Percentiles rank a stretch among this genome's conserved stretches.
These are phyloP conservation scores for Colletotrichum sp. DNA, from an alignment of 2,329 filamentous ascomycete genomes.

Conservation along the genomic window DNA sequence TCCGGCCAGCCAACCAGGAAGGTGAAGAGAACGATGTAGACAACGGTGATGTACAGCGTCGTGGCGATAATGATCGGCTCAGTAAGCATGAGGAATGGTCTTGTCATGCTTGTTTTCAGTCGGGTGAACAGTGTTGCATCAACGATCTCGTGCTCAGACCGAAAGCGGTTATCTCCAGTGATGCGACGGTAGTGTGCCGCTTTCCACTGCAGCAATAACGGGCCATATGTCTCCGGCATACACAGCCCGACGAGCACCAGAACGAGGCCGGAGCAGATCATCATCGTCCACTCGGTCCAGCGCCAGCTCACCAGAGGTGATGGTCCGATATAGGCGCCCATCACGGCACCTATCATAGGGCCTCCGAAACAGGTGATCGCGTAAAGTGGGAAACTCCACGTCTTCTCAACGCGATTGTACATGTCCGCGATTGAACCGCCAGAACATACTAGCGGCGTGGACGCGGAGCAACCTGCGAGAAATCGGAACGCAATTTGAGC, in stretches of 20 bases:
- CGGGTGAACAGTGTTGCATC: conserved; percentile 55
- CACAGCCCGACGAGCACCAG: conserved; percentile 61
- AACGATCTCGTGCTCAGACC: conserved; percentile 67
- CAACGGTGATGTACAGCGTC: conserved; percentile 53
- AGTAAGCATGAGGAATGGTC: conserved; percentile 43
- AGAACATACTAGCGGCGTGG: conserved; percentile 46
- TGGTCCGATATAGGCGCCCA: conserved; percentile 69
- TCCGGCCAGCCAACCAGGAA: conserved; percentile 56
- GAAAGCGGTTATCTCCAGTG: conserved; percentile 66
- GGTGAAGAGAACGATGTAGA: conserved; percentile 60
- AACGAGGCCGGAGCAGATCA: conserved; percentile 66
- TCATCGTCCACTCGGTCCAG: conserved; percentile 69
- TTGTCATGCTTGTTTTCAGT: conserved; percentile 47
- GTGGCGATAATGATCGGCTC: conserved; percentile 47
- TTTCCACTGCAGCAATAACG: conserved; percentile 62
- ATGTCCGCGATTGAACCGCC: conserved; percentile 48
- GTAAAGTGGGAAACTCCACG: conserved; percentile 49
- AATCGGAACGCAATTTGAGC: conserved; percentile 52
- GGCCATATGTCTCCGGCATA: conserved; percentile 70
- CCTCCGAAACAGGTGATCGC: conserved; percentile 46
- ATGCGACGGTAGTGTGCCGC: conserved; percentile 63
- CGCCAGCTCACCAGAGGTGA: conserved; percentile 58
- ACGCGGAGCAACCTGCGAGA: conserved; percentile 49
- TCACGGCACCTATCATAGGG: conserved; percentile 42
- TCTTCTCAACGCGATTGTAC: conserved; percentile 37